Evolutionary conservation across 2,329 filamentous ascomycete species (phyloP).

Genomic region (Nakataea oryzae): DNA sequence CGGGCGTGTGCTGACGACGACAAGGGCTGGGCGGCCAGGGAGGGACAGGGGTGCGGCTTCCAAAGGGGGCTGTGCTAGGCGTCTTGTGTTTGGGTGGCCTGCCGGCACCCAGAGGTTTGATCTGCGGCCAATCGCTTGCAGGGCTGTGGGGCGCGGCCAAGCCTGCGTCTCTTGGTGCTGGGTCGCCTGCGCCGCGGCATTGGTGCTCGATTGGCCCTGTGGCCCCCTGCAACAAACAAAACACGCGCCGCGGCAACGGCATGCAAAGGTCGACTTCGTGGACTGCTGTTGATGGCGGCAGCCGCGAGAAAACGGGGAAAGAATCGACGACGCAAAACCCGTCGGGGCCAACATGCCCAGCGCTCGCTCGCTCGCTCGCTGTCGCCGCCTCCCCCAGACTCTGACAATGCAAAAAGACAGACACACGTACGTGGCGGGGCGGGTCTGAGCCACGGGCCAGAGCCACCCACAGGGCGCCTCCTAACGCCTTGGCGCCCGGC

Average conservation of each 20-base stretch:
- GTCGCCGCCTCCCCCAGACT: too few relatives aligned
- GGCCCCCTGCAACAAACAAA: not conserved
- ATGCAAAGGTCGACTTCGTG: not conserved
- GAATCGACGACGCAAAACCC: too few relatives aligned
- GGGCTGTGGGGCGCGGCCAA: not conserved
- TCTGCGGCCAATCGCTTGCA: not conserved
- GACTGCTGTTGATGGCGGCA: too few relatives aligned
- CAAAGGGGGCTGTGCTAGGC: not conserved
- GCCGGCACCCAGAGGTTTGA: not conserved
- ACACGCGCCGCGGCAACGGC: too few relatives aligned
- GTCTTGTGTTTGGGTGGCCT: not conserved
- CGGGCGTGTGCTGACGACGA: not conserved
- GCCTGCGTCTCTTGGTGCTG: too few relatives aligned
- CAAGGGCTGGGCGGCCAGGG: not conserved
- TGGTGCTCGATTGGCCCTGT: not conserved
- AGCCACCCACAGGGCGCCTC: not conserved
- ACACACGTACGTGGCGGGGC: not conserved
- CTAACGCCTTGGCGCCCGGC: not conserved
- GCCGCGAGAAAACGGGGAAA: too few relatives aligned
- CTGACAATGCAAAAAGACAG: too few relatives aligned
- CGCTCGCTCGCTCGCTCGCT: too few relatives aligned
- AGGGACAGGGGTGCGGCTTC: not conserved
- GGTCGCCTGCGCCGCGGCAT: too few relatives aligned
- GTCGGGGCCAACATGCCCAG: too few relatives aligned
- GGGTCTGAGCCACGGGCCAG: too few relatives aligned